Evolutionary conservation across 768 basidiomycete species (phyloP).

Genomic region (Crucibulum laeve): DNA sequence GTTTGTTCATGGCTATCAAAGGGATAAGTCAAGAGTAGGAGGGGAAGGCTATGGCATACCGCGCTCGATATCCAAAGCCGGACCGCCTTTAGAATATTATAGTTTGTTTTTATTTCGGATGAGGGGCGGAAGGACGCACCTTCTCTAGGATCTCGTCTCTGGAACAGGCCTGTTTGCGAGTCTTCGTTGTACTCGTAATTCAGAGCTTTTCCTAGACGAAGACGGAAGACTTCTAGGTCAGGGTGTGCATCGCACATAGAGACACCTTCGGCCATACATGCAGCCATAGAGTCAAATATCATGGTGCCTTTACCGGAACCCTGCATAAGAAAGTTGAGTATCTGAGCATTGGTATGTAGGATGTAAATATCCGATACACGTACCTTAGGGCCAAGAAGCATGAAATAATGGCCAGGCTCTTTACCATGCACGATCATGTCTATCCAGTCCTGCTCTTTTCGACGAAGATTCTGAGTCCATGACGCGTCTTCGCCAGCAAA

Average conservation of each 20-base stretch:
- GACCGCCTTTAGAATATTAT: slow-evolving; percentile 44
- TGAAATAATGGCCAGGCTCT: slow-evolving; percentile 69
- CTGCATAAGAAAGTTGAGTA: slow-evolving; percentile 23
- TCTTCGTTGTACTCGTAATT: slow-evolving; percentile 88
- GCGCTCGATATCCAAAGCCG: slow-evolving; percentile 78
- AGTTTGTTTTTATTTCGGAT: not conserved
- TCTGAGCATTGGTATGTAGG: slow-evolving; percentile 2
- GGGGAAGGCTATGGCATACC: slow-evolving; percentile 31
- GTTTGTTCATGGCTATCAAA: slow-evolving; percentile 65
- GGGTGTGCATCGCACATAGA: slow-evolving; percentile 82
- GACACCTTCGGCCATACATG: slow-evolving; percentile 64
- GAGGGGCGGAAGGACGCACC: slow-evolving; percentile 26
- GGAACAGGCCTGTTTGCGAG: slow-evolving; percentile 76
- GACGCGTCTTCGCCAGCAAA: slow-evolving; percentile 32
- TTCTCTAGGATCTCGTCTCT: slow-evolving; percentile 79
- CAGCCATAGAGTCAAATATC: slow-evolving; percentile 79
- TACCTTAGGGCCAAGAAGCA: slow-evolving; percentile 78
- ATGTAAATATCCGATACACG: slow-evolving; percentile 1
- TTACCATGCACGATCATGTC: slow-evolving; percentile 76
- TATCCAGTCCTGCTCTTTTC: slow-evolving; percentile 71
- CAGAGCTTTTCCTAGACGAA: slow-evolving; percentile 80
- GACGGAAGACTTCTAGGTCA: slow-evolving; percentile 81
- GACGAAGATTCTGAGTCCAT: slow-evolving; percentile 59
- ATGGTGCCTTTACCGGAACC: slow-evolving; percentile 83
- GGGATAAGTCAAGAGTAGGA: not conserved